These are phyloP conservation scores for Colletotrichum noveboracense DNA, from an alignment of 2,329 filamentous ascomycete genomes.

Conservation along the genomic window DNA sequence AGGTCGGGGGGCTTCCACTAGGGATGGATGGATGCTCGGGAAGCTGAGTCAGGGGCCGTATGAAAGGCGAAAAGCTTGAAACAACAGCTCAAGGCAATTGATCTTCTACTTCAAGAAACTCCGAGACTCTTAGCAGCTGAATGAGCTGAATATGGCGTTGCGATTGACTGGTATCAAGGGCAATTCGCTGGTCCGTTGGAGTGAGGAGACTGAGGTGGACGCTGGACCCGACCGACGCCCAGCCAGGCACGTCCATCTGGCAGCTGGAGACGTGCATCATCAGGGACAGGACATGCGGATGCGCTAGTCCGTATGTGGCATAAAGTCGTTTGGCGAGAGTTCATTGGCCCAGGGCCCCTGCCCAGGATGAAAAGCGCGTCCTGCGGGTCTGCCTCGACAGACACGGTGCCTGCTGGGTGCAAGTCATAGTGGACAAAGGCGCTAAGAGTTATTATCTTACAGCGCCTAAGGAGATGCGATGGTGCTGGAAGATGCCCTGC, in stretches of 20 bases:
- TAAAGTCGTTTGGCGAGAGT: neutral
- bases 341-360: slow-evolving; percentile 3
- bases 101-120: neutral
- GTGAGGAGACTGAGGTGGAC: neutral
- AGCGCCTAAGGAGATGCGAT: neutral
- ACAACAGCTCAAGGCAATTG: neutral
- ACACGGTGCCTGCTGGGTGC: neutral
- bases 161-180: neutral
- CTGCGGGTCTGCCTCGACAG: neutral
- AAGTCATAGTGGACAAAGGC: neutral
- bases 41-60: slow-evolving; percentile 15
- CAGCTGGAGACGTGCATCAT: slow-evolving; percentile 18
- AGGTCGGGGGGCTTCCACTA: neutral
- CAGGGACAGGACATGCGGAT: slow-evolving; percentile 1
- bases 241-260: neutral
- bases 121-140: neutral
- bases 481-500: neutral
- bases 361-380: neutral
- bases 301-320: neutral
- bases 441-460: neutral
- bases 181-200: neutral
- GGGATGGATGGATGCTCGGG: neutral
- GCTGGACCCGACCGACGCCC: neutral
- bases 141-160: neutral
- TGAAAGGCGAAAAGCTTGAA: neutral